Evolutionary conservation across 257 asterid genomes (phyloP), one percentile per base, ranked within the genome.

Genomic region (Ligustrum vulgare): DNA sequence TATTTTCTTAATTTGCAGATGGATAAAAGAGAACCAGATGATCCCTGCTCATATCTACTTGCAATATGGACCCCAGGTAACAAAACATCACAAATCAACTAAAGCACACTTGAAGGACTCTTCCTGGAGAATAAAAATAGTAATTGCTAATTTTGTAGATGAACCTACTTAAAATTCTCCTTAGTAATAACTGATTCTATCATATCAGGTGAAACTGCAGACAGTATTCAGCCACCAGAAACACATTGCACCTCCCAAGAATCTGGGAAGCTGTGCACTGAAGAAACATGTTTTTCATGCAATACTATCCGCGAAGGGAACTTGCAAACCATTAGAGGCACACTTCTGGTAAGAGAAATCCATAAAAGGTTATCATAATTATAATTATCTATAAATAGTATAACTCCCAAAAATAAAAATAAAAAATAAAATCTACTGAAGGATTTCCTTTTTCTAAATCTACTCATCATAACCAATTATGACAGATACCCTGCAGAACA

Each of bases 51-150:
- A 9, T 95, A 95, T 87, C 95, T 95, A 75, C 98, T 95, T 47
- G 97, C 98, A 28, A 95, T 95, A 73, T 95, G 99, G 99, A 90
- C 97, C 82, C 98, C 99, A 69, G 99, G 99, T 92, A 91, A 76
- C 76, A 22, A 67, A 74, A 72, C 72, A 73, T 65, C 45, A 31
- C 28, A 10, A 35, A 35, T 36, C 56, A 6, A 33, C 25, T 36
- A 49, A 36, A 37, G 43, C 16, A 25, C 3, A 31, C 37, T 56
- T 72, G 23, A 16, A 69, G 32, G 67, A 66, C 56, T 43, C 49
- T 41, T 35, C 73, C 22, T 16, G 73, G 71, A 51, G 74, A 33
- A 36, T 33, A 28, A 79, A 68, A 68, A 71, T 39, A 32, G 51
- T 60, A 79, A 62, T 71, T 67, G 34, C 3, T 60, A 71, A 72